Evolutionary conservation across 139 green algal species (phyloP), one percentile per base, ranked within the genome.

Genomic region (Chlamydomonas asymmetrica): DNA sequence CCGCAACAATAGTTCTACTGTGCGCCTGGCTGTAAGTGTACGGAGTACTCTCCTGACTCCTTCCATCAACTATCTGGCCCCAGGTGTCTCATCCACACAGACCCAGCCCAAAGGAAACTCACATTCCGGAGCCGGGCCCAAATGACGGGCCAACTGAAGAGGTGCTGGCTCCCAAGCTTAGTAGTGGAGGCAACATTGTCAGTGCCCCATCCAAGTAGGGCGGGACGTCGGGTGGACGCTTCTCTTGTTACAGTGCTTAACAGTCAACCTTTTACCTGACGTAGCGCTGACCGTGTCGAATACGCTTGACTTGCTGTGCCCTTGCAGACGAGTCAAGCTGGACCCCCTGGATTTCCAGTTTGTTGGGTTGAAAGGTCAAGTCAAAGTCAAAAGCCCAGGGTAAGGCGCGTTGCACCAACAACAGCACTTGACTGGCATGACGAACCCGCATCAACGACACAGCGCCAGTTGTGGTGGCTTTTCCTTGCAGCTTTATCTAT

Each of bases 341-440:
- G 80, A 88, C 43, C 75, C 80, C 1, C 75, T 78, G n/a, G 84
- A 88, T 52, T 88, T 84, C 52, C 57, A 60, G 40, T 80, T 75
- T 39, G 41, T 76, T 1, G 60, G 34, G 25, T 43, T 54, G 25
- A 52, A 40, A 9, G 56, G 37, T 9, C 40, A 87, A 35, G 75
- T 66, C 2, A 54, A 50, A 27, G 59, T 88, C 38, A 86, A 84
- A 64, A 56, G 73, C 23, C 76, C 79, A 31, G 83, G 80, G 80
- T 83, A 48, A 77, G 75, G 4, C 32, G 13, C 71, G 35, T 32
- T 35, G 57, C 27, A 31, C 25, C 38, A n/a, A n/a, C n/a, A n/a
- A n/a, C n/a, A n/a, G n/a, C n/a, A n/a, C n/a, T n/a, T n/a, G n/a
- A n/a, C n/a, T n/a, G n/a, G n/a, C n/a, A n/a, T 63, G 38, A 60